Base-by-base conservation (phyloP, 2,329 filamentous ascomycete genomes). In the Verticillium isaacii region DNA sequence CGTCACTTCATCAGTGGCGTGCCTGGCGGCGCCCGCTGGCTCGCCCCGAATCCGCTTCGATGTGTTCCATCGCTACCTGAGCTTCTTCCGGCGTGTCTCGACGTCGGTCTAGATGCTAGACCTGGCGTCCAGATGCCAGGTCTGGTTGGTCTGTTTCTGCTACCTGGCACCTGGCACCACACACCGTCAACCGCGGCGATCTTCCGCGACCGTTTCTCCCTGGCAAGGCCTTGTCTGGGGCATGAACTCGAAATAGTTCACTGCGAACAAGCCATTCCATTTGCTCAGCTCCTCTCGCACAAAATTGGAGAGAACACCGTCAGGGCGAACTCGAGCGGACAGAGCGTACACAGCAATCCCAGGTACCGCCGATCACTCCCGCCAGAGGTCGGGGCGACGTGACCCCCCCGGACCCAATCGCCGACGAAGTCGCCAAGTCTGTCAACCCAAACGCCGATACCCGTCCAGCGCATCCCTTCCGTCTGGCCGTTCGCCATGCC, bases 131-230 rank as follows among this genome's bases (percentile, higher is more conserved):
- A 29, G 29, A 29, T 29, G 4, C 29, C 14, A 25, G 45, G 25
- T 3, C 17, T 8, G 9, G 36, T 37, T 41, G 37, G 36, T 37
- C 17, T 41, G n/a, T 23, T 3, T 25, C 19, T 37, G 19, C 6
- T 14, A 23, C 55, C 32, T 37, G 32, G 32, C 19, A 32, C 25
- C 15, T 32, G 25, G 54, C 23, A 29, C 3, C 54, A 1, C 29
- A 32, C 54, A n/a, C 32, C 32, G 17, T 34, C 66, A 78, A 65
- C 65, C 68, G 80, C 17, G 14, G 15, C 6, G 37, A 52, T 52
- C 45, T 23, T 52, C 9, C 12, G 45, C 11, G 45, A 7, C 45
- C 45, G 19, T 23, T 52, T 3, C 45, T 23, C 19, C 19, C 23
- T 23, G 45, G 2, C 45, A 52, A 23, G 19, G 12, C 19, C 45